Percentiles rank a stretch among this genome's conserved stretches.
Conservation (phyloP, 176 grass and related monocot species). For the Lolium perenne region DNA sequence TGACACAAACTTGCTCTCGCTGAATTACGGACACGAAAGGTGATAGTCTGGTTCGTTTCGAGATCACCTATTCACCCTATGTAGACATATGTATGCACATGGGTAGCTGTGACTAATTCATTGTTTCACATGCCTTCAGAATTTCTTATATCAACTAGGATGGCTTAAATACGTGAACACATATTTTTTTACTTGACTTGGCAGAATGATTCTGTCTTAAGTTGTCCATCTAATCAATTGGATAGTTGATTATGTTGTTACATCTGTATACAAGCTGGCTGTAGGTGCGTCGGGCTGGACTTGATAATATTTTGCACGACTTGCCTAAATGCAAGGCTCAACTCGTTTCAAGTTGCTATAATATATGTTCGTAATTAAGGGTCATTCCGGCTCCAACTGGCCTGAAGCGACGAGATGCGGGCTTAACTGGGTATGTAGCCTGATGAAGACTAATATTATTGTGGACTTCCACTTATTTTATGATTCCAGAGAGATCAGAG, state of each 20-base stretch:
- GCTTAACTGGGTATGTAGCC: neutral
- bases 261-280: too few relatives aligned
- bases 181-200: neutral
- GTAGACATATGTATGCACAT: neutral
- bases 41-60: neutral
- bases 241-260: too few relatives aligned
- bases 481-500: neutral
- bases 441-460: neutral
- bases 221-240: neutral
- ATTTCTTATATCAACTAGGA: neutral
- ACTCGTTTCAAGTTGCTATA: neutral
- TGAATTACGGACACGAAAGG: too few relatives aligned
- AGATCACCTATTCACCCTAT: neutral
- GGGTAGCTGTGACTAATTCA: too few relatives aligned
- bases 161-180: neutral
- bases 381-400: neutral
- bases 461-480: neutral
- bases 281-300: too few relatives aligned
- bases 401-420: neutral
- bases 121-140: neutral
- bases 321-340: neutral
- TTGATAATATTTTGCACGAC: too few relatives aligned
- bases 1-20: too few relatives aligned
- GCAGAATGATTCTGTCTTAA: neutral
- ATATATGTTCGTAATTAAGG: neutral